phyloP scores from a whole-genome alignment of 2,329 filamentous ascomycete species.

The Pseudopyrenochaeta lycopersici region DNA sequence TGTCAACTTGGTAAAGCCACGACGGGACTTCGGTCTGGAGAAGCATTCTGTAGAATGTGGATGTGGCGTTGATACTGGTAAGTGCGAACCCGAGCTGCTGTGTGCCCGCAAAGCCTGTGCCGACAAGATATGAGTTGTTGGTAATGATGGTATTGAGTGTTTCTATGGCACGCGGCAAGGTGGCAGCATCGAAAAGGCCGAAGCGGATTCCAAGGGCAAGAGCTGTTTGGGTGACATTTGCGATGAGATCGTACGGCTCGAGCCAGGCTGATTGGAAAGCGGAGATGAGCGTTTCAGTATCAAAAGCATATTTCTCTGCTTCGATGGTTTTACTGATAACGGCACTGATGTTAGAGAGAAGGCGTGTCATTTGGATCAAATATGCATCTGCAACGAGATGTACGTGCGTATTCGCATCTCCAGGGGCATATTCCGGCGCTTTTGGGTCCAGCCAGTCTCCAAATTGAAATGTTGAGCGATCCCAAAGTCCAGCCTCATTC shows the following conservation, averaged over 20 bases:
- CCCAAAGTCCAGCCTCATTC: conserved; percentile 47
- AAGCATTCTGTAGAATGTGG: conserved; percentile 57
- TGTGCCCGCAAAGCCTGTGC: conserved; percentile 29
- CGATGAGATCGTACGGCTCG: conserved; percentile 20
- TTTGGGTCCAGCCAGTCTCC: conserved; percentile 55
- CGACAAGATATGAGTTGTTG: conserved; percentile 19
- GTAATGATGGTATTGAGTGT: conserved; percentile 20
- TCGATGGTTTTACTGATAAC: conserved; percentile 30
- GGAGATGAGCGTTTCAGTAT: conserved; percentile 16
- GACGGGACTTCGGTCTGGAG: conserved; percentile 56
- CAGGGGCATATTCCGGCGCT: conserved; percentile 47
- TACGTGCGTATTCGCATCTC: conserved; percentile 42
- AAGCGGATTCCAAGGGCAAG: conserved; percentile 30
- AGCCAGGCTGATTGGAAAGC: conserved; percentile 37
- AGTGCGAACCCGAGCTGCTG: conserved; percentile 28
- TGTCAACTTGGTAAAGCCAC: conserved; percentile 60
- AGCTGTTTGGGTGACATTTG: conserved; percentile 26
- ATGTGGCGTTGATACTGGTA: conserved; percentile 23
- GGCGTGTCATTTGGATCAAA: conserved; percentile 45
- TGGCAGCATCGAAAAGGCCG: conserved; percentile 9
- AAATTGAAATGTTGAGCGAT: conserved; percentile 45
- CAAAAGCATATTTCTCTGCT: conserved; percentile 25
- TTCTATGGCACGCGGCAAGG: conserved; percentile 9
- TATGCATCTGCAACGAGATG: conserved; percentile 52
- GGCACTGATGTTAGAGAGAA: conserved; percentile 39